Evolutionary conservation across 2,329 filamentous ascomycete species (phyloP).

Genomic region (Chrysosporium queenslandicum): DNA sequence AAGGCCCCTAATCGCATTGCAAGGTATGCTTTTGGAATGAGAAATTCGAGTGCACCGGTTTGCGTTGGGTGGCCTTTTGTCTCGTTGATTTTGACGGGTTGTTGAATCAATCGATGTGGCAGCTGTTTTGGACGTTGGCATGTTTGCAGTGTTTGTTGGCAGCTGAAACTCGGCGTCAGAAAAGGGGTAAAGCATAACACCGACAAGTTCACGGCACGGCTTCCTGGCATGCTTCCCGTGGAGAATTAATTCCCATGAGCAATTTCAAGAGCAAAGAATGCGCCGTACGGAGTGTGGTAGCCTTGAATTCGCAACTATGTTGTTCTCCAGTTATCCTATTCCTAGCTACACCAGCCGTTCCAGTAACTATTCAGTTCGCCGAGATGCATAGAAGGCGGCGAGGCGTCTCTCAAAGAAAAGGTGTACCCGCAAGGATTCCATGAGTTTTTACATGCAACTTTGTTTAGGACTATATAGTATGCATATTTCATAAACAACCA

Average conservation of each 20-base stretch:
- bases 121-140: constrained; percentile 8
- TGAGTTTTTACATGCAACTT: not conserved
- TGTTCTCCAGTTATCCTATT: no score
- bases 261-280: no score
- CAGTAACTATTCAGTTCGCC: no score
- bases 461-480: not conserved
- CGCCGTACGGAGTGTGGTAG: no score
- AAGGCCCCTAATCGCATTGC: constrained; percentile 57
- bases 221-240: no score
- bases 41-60: not conserved
- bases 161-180: not conserved
- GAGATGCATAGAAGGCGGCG: no score
- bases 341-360: no score
- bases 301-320: no score
- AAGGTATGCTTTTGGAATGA: constrained; percentile 5
- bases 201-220: no score
- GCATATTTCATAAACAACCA: not conserved
- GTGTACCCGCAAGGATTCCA: no score
- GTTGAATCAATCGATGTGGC: constrained; percentile 3
- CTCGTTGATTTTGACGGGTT: not conserved
- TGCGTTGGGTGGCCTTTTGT: not conserved
- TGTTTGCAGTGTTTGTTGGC: constrained; percentile 15
- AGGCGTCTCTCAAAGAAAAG: no score
- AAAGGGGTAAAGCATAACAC: not conserved
- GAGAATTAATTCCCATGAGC: no score